Conservation (phyloP, 1,139 yeast genomes). For the Yamadazyma buinensis region DNA sequence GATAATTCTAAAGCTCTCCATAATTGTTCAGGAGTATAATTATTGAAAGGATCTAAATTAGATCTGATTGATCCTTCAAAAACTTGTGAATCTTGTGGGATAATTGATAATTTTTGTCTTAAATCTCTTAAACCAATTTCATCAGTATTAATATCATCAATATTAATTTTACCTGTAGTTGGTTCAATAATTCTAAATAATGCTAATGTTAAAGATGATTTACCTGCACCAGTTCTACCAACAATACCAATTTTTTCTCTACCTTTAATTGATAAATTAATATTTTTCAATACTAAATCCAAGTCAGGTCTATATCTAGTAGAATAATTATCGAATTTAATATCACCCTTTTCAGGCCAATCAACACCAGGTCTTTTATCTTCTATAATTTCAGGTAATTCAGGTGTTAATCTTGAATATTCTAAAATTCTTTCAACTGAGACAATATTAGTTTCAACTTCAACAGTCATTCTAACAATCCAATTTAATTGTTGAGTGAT, state of each 20-base stretch:
- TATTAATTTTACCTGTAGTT: constrained; percentile 59
- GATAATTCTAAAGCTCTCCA: constrained; percentile 87
- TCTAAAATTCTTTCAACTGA: constrained; percentile 94
- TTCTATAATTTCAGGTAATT: constrained; percentile 77
- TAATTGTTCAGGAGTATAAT: constrained; percentile 67
- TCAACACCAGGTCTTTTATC: constrained; percentile 60
- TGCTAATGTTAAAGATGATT: constrained; percentile 86
- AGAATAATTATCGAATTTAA: constrained; percentile 70
- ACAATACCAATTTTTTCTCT: constrained; percentile 92
- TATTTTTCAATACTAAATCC: constrained; percentile 73
- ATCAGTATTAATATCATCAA: constrained; percentile 70
- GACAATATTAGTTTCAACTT: constrained; percentile 94
- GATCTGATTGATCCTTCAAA: constrained; percentile 88
- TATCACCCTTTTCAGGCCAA: constrained; percentile 82
- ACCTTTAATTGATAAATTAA: constrained; percentile 64
- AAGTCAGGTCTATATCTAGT: constrained; percentile 83
- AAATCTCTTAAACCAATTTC: constrained; percentile 77
- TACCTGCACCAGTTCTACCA: constrained; percentile 97
- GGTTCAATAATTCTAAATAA: constrained; percentile 89
- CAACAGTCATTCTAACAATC: constrained; percentile 98
- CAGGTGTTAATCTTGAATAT: constrained; percentile 69
- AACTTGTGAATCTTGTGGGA: constrained; percentile 97
- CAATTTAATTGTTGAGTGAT: constrained; percentile 91
- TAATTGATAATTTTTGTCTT: constrained; percentile 81
- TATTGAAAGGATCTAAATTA: constrained; percentile 81